These are phyloP conservation scores for Solanum chaucha DNA, from an alignment of 257 asterid species.

Conservation along the genomic window DNA sequence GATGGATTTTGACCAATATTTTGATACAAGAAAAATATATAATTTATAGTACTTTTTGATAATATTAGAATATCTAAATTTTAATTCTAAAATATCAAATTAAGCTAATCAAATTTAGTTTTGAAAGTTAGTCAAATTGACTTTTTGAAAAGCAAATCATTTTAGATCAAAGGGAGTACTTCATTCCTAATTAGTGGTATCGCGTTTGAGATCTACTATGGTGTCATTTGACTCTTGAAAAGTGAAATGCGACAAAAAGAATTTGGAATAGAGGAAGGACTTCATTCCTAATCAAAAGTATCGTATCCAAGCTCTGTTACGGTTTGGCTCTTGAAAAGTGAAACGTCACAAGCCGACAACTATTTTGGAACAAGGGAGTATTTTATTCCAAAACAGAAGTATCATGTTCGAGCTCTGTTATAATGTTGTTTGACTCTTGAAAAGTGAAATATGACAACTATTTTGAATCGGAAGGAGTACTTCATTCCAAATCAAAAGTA, in stretches of 20 bases:
- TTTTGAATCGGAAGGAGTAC: rapidly evolving
- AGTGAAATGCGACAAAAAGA: background rate
- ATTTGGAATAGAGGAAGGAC: no score
- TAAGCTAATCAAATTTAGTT: no score
- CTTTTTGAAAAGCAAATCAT: no score
- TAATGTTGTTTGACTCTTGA: background rate
- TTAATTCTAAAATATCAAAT: no score
- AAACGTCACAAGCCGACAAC: no score
- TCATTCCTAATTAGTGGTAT: no score
- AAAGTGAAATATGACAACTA: no score
- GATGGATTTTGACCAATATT: background rate
- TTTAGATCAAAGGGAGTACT: background rate
- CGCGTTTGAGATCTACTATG: background rate
- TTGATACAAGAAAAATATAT: no score
- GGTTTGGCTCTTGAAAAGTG: background rate
- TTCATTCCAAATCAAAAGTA: background rate
- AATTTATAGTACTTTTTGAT: background rate
- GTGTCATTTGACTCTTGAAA: background rate
- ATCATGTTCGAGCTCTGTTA: background rate
- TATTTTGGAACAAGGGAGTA: no score
- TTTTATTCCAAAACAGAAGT: background rate
- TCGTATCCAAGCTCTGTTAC: rapidly evolving
- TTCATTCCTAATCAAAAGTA: no score
- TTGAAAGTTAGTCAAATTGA: background rate
- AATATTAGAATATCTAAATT: background rate